Percentiles rank a stretch among this genome's conserved stretches.
These are phyloP conservation scores for Clathrospora elynae DNA, from an alignment of 2,329 filamentous ascomycete species.

Conservation along the genomic window DNA sequence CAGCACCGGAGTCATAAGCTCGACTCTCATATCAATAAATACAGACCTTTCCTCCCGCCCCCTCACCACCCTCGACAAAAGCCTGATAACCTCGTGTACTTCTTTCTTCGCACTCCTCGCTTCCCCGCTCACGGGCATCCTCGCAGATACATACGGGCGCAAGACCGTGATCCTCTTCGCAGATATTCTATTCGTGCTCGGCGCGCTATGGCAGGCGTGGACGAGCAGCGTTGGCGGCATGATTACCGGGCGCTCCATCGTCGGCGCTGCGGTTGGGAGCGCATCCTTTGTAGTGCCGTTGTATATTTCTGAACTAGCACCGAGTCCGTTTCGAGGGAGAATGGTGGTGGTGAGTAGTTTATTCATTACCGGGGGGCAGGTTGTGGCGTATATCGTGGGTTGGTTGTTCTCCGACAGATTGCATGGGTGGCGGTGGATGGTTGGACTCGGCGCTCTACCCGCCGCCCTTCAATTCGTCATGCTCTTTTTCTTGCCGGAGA, in stretches of 20 bases:
- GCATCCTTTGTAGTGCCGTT: slow-evolving; percentile 83
- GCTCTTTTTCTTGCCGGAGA: slow-evolving; percentile 79
- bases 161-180: slow-evolving; percentile 78
- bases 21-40: slow-evolving; percentile 62
- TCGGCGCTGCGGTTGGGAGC: slow-evolving; percentile 74
- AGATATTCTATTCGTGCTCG: slow-evolving; percentile 66
- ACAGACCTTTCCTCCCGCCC: slow-evolving; percentile 58
- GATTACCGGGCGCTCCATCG: slow-evolving; percentile 70
- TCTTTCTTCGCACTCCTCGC: slow-evolving; percentile 63
- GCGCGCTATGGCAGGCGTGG: slow-evolving; percentile 68
- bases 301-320: slow-evolving; percentile 79
- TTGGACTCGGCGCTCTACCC: slow-evolving; percentile 80
- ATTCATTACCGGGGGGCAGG: slow-evolving; percentile 86
- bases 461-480: slow-evolving; percentile 72
- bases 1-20: slow-evolving; percentile 65
- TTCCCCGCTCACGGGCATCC: slow-evolving; percentile 59
- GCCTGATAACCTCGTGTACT: slow-evolving; percentile 63
- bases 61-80: slow-evolving; percentile 61
- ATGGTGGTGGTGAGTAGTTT: slow-evolving; percentile 82
- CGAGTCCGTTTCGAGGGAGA: slow-evolving; percentile 74
- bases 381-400: slow-evolving; percentile 83
- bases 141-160: slow-evolving; percentile 76
- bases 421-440: slow-evolving; percentile 85
- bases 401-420: slow-evolving; percentile 68
- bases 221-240: slow-evolving; percentile 65